Evolutionary conservation across 225 moss, liverwort and hornwort species (phyloP).

Genomic region (Climacium dendroides): DNA sequence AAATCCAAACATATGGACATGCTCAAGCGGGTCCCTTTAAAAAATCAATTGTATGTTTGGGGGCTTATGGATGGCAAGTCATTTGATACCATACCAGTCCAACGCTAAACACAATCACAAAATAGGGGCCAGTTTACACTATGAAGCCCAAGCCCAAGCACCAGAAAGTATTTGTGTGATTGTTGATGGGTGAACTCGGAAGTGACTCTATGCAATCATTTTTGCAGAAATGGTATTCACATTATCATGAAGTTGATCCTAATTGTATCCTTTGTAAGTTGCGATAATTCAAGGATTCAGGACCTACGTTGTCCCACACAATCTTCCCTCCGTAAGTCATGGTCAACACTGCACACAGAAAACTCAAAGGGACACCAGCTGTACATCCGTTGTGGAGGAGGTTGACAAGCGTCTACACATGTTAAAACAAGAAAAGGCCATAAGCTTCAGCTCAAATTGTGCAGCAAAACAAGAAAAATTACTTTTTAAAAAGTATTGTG

Average conservation of each 20-base stretch:
- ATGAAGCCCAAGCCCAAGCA: neutral
- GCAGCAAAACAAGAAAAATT: neutral
- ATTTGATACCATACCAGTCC: neutral
- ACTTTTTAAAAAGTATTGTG: neutral
- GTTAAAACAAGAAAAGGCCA: neutral
- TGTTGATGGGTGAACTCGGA: too few species aligned
- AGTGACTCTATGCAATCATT: neutral
- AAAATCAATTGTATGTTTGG: neutral
- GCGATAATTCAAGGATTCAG: slow-evolving; percentile 15
- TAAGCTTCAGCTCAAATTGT: neutral
- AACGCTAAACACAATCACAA: neutral
- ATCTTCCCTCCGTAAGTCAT: slow-evolving; percentile 52
- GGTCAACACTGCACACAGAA: slow-evolving; percentile 38
- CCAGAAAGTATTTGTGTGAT: neutral
- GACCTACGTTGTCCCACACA: slow-evolving; percentile 56
- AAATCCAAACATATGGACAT: neutral
- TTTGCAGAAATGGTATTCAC: neutral
- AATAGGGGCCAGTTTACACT: neutral
- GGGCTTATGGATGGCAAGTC: neutral
- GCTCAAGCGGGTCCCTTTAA: too few species aligned
- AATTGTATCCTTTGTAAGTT: slow-evolving; percentile 26
- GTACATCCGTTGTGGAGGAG: slow-evolving; percentile 57
- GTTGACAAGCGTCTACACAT: slow-evolving; percentile 56
- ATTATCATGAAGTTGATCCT: neutral
- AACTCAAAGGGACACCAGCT: slow-evolving; percentile 41